Conservation (phyloP, 441 rosid species). For the Lepidium campestre region DNA sequence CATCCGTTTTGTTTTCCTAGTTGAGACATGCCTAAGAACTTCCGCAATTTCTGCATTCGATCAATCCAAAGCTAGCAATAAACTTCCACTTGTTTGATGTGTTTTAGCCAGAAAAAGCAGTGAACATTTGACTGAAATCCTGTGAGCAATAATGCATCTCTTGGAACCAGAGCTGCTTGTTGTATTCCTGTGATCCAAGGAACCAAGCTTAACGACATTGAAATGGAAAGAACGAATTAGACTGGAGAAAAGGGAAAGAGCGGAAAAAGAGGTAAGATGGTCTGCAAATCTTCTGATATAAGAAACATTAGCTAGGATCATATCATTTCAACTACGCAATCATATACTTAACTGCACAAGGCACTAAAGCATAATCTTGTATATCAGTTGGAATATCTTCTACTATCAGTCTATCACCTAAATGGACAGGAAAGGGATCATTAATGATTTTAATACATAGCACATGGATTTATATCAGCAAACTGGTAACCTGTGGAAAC, state of each 20-base stretch:
- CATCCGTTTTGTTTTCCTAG: conserved; percentile 6
- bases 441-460: conserved; percentile 1
- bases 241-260: background rate
- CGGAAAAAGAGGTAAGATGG: background rate
- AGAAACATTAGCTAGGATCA: conserved; percentile 5
- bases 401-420: background rate
- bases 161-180: background rate
- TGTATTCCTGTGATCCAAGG: background rate
- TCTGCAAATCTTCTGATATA: background rate
- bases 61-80: conserved; percentile 21
- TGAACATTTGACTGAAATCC: conserved; percentile 3
- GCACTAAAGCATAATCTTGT: background rate
- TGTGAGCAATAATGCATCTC: background rate
- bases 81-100: background rate
- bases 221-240: background rate
- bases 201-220: conserved; percentile 6
- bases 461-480: conserved; percentile 11
- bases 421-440: background rate
- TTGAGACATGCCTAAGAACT: conserved; percentile 21
- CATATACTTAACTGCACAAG: background rate
- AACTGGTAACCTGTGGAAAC: background rate
- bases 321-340: background rate
- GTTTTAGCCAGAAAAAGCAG: background rate
- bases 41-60: conserved; percentile 8
- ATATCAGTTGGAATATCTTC: conserved; percentile 8